Percentiles rank a stretch among this genome's conserved stretches.
These are phyloP conservation scores for Phytophthora pisi DNA, from an alignment of 352 stramenopile species.

Conservation along the genomic window DNA sequence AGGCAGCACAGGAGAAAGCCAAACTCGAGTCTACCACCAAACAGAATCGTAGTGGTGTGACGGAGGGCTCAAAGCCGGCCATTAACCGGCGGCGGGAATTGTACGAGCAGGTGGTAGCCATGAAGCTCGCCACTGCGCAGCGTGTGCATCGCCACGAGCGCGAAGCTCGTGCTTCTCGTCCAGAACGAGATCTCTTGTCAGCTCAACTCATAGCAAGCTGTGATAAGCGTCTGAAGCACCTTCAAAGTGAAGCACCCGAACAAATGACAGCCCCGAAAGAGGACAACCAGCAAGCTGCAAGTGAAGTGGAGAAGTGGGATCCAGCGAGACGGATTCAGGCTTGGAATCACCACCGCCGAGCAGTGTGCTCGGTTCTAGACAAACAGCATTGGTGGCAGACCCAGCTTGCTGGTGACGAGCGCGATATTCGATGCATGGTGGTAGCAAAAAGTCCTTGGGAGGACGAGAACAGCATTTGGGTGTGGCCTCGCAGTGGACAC, in stretches of 20 bases:
- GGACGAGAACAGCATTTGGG: conserved; percentile 52
- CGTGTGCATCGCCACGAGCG: conserved; percentile 28
- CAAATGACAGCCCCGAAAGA: conserved; percentile 12
- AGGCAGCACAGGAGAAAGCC: conserved; percentile 25
- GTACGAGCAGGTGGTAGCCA: conserved; percentile 46
- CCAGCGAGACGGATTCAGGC: conserved; percentile 30
- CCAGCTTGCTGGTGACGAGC: conserved; percentile 43
- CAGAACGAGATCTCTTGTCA: conserved; percentile 23
- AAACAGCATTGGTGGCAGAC: conserved; percentile 62
- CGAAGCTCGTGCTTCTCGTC: conserved; percentile 13
- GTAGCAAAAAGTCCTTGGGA: conserved; percentile 52
- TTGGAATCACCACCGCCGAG: conserved; percentile 46
- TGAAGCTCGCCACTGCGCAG: conserved; percentile 33
- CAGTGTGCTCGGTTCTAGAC: conserved; percentile 38
- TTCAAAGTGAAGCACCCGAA: conserved; percentile 35
- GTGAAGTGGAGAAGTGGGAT: conserved; percentile 21
- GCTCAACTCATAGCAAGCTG: conserved; percentile 46
- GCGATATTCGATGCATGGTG: conserved; percentile 54
- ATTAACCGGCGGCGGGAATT: conserved; percentile 44
- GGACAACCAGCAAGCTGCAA: conserved; percentile 12
- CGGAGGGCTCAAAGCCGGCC: background rate
- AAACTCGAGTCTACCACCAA: conserved; percentile 16
- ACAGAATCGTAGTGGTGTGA: background rate
- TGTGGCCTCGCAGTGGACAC: conserved; percentile 39
- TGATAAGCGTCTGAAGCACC: conserved; percentile 42